Base-by-base conservation (phyloP, 768 basidiomycete genomes). In the Lanmaoa pseudosensibilis region DNA sequence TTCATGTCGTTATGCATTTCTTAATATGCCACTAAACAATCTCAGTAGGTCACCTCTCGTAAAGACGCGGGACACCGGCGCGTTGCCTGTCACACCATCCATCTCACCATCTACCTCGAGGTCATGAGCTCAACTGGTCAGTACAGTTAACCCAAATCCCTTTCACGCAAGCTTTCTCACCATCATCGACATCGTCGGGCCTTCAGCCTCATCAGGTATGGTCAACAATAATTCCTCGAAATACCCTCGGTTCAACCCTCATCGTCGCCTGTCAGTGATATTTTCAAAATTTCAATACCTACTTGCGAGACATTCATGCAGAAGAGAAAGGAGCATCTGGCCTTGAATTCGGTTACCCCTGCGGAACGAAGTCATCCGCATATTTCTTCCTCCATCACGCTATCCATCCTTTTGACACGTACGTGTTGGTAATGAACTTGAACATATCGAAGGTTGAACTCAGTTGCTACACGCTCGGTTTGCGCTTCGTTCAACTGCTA, bases 81-180 rank as follows among this genome's bases (percentile, higher is more conserved):
- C 60, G 13, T 37, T 58, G 34, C 47, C 69, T 12, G 48, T 55
- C 44, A 19, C 58, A 11, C 59, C 50, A 1, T 49, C 59, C 21
- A 49, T 52, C 15, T 44, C 64, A 8, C 43, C 57, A 19, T 61
- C 65, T 23, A 23, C 38, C 12, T 52, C 68, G 27, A 64, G 44
- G 43, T 21, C 56, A 23, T 71, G 56, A 69, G 9, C 38, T 18
- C 32, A 9, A 38, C 44, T 37, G n/a, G 47, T 48, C 5, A 19
- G 41, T 45, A 6, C n/a, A 16, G n/a, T 41, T 10, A 1, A 43
- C 34, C 12, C 5, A 43, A 34, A 11, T 30, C 15, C 6, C 41
- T 38, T 11, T 41, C n/a, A 15, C 23, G 10, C 19, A 12, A 27
- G 6, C 8, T 33, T 56, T 36, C 40, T 40, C n/a, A 57, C 27